Evolutionary conservation across 192 early-diverging fungal genomes (phyloP).

Genomic region (Umbelopsis vinacea): DNA sequence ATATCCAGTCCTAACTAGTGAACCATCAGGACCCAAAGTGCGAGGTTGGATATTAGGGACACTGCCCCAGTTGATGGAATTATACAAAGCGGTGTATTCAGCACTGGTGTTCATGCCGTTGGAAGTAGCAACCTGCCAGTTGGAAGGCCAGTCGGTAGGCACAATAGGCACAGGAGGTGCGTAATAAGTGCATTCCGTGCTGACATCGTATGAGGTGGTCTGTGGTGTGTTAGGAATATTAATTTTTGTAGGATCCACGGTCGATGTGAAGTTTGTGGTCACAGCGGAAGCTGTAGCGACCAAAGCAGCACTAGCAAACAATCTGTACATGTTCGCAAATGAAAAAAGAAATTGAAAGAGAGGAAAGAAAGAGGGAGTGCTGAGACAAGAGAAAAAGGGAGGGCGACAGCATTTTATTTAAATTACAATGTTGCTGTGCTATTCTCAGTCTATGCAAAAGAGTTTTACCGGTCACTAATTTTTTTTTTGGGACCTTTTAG

Average conservation of each 20-base stretch:
- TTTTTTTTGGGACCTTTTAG: neutral
- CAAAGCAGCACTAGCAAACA: constrained; percentile 18
- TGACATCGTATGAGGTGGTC: constrained; percentile 36
- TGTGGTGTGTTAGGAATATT: constrained; percentile 36
- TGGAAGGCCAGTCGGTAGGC: constrained; percentile 32
- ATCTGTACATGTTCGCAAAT: neutral
- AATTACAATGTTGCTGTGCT: neutral
- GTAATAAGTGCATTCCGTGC: constrained; percentile 35
- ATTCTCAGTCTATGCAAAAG: neutral
- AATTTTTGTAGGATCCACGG: constrained; percentile 37
- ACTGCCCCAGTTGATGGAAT: constrained; percentile 46
- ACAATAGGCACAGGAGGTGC: constrained; percentile 24
- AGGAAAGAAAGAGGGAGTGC: neutral
- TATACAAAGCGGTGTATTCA: constrained; percentile 45
- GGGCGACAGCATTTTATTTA: constrained; percentile 1
- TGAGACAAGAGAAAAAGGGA: neutral
- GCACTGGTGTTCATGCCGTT: constrained; percentile 43
- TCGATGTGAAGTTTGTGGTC: constrained; percentile 21
- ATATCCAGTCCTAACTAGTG: constrained; percentile 32
- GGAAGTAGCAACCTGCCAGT: constrained; percentile 40
- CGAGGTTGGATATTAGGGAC: constrained; percentile 43
- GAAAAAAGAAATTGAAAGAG: neutral
- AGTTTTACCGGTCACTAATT: constrained; percentile 12
- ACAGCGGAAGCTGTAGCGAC: constrained; percentile 19
- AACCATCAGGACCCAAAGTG: constrained; percentile 23